Base-by-base conservation (phyloP, 2,329 filamentous ascomycete genomes). In the Ceratocystiopsis brevicomis region DNA sequence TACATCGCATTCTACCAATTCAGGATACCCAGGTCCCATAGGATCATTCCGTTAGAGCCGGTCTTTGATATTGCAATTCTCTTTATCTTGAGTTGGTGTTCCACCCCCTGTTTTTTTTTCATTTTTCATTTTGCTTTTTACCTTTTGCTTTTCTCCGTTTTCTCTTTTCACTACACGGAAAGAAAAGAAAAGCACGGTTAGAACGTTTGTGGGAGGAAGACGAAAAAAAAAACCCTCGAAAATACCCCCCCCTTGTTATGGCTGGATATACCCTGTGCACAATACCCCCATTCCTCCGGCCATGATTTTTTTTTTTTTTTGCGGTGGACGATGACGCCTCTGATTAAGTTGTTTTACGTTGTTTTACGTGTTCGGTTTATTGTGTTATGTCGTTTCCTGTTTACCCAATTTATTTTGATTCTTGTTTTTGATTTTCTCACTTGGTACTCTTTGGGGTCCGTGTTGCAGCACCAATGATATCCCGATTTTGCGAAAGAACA, bases 11-110 rank as follows among this genome's bases (percentile, higher is more conserved):
- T 93, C 85, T 72, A 82, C 81, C 59, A 76, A 77, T 81, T 88
- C 84, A 76, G 84, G 84, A 85, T 90, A 90, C 82, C 82, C 85
- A 72, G 84, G 77, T 69, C 82, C 81, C 53, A 80, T 86, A 71
- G 83, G 82, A 71, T 80, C 82, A 74, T 85, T 81, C 70, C 83
- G 83, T 81, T 88, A 80, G 78, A 76, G 65, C 66, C 59, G 56
- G 53, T 51, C 54, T 51, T 49, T 51, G 47, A 40, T 50, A 53
- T 50, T 42, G 45, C 42, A 50, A 52, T 51, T 53, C 51, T 21
- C 30, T 40, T 14, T n/a, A 30, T 30, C 11, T 37, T 36, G 16
- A 15, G 16, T 17, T 35, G 25, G 25, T 10, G 6, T 8, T 11
- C 25, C 2, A 30, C 5, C 6, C 6, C 4, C 49, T 55, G 56